Percentiles rank a stretch among this genome's conserved stretches.
Evolutionary conservation across 257 asterid species (phyloP).

Genomic region (Solanum bulbocastanum): DNA sequence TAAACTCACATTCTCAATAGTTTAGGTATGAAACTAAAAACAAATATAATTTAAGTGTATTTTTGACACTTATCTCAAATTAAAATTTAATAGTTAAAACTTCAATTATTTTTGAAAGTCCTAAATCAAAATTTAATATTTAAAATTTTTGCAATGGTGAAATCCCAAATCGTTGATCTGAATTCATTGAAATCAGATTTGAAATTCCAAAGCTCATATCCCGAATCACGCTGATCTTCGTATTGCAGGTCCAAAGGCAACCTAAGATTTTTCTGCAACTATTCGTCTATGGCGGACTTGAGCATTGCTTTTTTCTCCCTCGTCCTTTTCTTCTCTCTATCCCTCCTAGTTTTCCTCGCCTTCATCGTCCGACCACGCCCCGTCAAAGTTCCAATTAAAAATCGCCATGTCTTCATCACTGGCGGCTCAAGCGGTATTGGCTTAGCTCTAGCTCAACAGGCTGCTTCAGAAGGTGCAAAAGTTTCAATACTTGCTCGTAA

Average conservation of each 20-base stretch:
- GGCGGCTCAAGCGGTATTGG: conserved; percentile 99
- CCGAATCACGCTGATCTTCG: neutral
- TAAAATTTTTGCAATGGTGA: neutral
- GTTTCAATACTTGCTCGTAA: conserved; percentile 75
- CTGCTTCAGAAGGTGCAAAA: conserved; percentile 57
- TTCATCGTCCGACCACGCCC: conserved; percentile 67
- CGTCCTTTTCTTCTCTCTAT: conserved; percentile 45
- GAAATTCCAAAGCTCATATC: neutral
- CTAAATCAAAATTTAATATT: too few relatives aligned
- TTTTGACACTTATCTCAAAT: too few relatives aligned
- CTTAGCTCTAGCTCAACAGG: conserved; percentile 71
- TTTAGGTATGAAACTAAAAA: too few relatives aligned
- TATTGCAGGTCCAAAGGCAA: neutral
- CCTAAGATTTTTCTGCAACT: neutral
- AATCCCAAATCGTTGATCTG: neutral
- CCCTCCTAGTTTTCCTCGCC: conserved; percentile 47
- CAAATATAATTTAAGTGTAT: too few relatives aligned
- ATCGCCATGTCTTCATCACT: conserved; percentile 85
- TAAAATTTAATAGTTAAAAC: too few relatives aligned
- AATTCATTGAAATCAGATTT: neutral
- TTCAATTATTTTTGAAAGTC: too few relatives aligned
- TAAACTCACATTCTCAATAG: too few relatives aligned
- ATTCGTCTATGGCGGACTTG: conserved; percentile 16
- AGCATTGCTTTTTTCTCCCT: conserved; percentile 35
- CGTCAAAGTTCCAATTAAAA: conserved; percentile 53